Percentiles rank a stretch among this genome's conserved stretches.
These are phyloP conservation scores for Kwoniella shandongensis DNA, from an alignment of 768 basidiomycete species.

Conservation along the genomic window DNA sequence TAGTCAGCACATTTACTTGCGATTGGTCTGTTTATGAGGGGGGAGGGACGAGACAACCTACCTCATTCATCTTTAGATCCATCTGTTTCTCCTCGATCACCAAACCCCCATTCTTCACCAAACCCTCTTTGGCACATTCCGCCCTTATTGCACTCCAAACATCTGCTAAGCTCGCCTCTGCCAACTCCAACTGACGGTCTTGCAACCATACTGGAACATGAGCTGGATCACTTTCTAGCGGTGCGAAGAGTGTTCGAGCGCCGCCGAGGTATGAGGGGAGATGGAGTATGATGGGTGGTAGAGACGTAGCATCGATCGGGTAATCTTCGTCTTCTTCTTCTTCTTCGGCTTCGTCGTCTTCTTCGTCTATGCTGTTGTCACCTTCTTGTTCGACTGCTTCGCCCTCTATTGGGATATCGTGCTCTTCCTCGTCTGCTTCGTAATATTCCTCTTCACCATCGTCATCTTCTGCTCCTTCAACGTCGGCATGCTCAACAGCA, in stretches of 20 bases:
- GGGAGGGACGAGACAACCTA: slow-evolving; percentile 19
- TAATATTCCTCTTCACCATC: slow-evolving; percentile 15
- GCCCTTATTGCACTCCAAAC: slow-evolving; percentile 29
- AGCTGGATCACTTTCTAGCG: slow-evolving; percentile 18
- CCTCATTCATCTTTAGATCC: slow-evolving; percentile 43
- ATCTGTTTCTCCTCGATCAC: slow-evolving; percentile 38
- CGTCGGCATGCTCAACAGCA: slow-evolving; percentile 48
- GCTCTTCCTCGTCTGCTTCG: slow-evolving; percentile 60
- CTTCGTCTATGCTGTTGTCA: slow-evolving; percentile 57
- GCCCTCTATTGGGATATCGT: slow-evolving; percentile 39
- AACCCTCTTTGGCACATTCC: slow-evolving; percentile 24
- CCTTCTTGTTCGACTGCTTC: slow-evolving; percentile 57
- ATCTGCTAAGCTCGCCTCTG: slow-evolving; percentile 57
- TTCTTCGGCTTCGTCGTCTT: slow-evolving; percentile 74
- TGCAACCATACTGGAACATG: slow-evolving; percentile 43
- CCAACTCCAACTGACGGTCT: slow-evolving; percentile 33
- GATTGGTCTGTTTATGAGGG: not conserved
- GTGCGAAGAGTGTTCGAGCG: slow-evolving; percentile 28
- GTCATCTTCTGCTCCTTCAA: slow-evolving; percentile 57
- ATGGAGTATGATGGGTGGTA: slow-evolving; percentile 72
- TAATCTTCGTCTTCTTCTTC: slow-evolving; percentile 70
- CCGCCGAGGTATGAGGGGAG: slow-evolving; percentile 47
- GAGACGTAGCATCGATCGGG: slow-evolving; percentile 58
- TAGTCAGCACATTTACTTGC: slow-evolving; percentile 2
- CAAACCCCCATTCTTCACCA: slow-evolving; percentile 26